A percentile compares a stretch with the other conserved stretches of the same genome.
phyloP scores from a whole-genome alignment of 352 stramenopile species.

The Aphanomyces astaci region DNA sequence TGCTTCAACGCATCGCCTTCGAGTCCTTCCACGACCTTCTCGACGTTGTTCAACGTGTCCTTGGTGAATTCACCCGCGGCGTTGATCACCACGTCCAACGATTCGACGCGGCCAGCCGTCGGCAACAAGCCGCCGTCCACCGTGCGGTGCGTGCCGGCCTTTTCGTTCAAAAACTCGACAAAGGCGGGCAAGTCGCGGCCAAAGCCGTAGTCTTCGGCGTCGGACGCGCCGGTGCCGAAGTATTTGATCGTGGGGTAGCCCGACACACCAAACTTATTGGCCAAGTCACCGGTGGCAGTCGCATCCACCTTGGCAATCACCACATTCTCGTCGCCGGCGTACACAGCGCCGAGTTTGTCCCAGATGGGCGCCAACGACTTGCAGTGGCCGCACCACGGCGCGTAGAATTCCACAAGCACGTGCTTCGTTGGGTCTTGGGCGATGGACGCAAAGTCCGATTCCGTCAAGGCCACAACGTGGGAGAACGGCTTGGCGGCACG shows the following conservation, averaged over 20 bases:
- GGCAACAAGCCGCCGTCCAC: constrained; percentile 60
- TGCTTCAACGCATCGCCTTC: constrained; percentile 61
- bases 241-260: constrained; percentile 91
- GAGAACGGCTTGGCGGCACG: constrained; percentile 60
- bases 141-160: constrained; percentile 78
- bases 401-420: constrained; percentile 90
- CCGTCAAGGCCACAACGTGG: constrained; percentile 50
- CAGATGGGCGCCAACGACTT: constrained; percentile 85
- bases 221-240: constrained; percentile 69
- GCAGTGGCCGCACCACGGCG: constrained; percentile 92
- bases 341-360: constrained; percentile 75
- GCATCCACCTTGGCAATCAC: constrained; percentile 81
- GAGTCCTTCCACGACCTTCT: constrained; percentile 61
- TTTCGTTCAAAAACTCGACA: constrained; percentile 87
- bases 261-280: constrained; percentile 75
- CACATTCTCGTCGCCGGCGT: constrained; percentile 63
- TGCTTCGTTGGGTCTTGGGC: constrained; percentile 80
- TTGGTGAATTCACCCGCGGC: constrained; percentile 59
- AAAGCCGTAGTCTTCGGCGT: constrained; percentile 78
- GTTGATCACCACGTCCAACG: constrained; percentile 78
- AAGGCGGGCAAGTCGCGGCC: constrained; percentile 79
- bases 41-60: constrained; percentile 57
- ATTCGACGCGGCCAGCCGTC: constrained; percentile 69
- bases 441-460: constrained; percentile 65
- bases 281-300: constrained; percentile 49